A percentile compares a stretch with the other conserved stretches of the same genome.
Conservation (phyloP, 225 moss, liverwort and hornwort species). For the Straminergon stramineum region DNA sequence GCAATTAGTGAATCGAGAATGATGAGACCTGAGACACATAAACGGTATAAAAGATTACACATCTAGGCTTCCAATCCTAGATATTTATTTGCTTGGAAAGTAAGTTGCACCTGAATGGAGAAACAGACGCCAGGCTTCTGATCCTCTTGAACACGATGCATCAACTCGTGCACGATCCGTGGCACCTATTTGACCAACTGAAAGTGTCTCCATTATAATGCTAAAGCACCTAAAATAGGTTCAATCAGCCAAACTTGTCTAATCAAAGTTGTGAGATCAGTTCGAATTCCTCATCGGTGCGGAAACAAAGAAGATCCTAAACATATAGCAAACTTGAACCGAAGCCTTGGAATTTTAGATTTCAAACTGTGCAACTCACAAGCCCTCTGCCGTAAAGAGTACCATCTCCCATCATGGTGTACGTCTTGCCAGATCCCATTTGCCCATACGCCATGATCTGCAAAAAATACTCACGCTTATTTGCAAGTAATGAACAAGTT, state of each 20-base stretch:
- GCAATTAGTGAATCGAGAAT: neutral
- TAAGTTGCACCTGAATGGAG: slow-evolving; percentile 53
- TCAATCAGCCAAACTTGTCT: neutral
- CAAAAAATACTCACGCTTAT: neutral
- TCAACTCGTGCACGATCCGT: slow-evolving; percentile 63
- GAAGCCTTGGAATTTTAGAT: neutral
- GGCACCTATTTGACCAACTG: slow-evolving; percentile 38
- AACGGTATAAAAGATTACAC: neutral
- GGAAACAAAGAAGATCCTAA: neutral
- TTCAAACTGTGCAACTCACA: slow-evolving; percentile 29
- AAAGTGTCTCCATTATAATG: neutral
- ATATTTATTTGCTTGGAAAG: neutral
- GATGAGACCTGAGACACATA: neutral
- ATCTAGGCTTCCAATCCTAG: neutral
- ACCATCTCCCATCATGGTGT: slow-evolving; percentile 78
- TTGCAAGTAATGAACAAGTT: slow-evolving; percentile 38
- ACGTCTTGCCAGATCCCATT: slow-evolving; percentile 70
- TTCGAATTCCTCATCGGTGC: neutral
- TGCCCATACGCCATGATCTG: slow-evolving; percentile 78
- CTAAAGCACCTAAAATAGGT: neutral
- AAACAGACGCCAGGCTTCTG: slow-evolving; percentile 27
- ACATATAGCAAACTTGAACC: neutral
- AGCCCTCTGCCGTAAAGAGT: slow-evolving; percentile 54
- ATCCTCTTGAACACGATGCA: slow-evolving; percentile 42
- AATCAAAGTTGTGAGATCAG: neutral